Percentiles rank a stretch among this genome's conserved stretches.
These are phyloP conservation scores for Exophiala lecanii-corni DNA, from an alignment of 2,329 filamentous ascomycete genomes.

Conservation along the genomic window DNA sequence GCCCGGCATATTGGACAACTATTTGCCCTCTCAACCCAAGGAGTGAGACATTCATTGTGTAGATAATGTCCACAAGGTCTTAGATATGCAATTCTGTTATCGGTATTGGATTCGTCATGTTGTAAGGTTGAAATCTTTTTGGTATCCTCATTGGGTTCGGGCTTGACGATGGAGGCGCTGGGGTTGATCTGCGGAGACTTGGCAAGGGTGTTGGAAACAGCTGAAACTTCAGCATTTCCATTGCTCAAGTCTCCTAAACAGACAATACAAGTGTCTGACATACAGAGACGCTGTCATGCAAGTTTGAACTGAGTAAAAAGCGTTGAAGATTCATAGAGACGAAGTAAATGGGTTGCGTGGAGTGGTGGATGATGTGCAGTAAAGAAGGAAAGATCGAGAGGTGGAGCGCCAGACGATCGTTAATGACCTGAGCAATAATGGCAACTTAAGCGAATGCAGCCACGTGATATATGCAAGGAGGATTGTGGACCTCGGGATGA, in stretches of 20 bases:
- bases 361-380: constrained; percentile 12
- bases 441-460: not conserved
- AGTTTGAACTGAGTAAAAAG: constrained; percentile 20
- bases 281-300: constrained; percentile 31
- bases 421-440: not conserved
- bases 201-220: constrained; percentile 39
- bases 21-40: constrained; percentile 95
- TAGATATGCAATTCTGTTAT: constrained; percentile 52
- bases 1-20: constrained; percentile 96
- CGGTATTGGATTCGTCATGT: constrained; percentile 26
- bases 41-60: constrained; percentile 86
- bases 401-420: constrained; percentile 1
- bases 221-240: constrained; percentile 49
- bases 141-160: constrained; percentile 28
- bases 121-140: constrained; percentile 24
- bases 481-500: not conserved
- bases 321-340: constrained; percentile 15
- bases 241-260: constrained; percentile 65
- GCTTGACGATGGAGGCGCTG: constrained; percentile 29
- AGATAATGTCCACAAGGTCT: constrained; percentile 83
- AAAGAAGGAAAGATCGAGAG: constrained; percentile 19
- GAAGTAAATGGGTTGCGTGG: constrained; percentile 8
- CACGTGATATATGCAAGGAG: not conserved
- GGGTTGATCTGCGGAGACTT: constrained; percentile 31
- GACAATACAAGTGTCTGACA: constrained; percentile 66